Evolutionary conservation across 2,329 filamentous ascomycete species (phyloP), one percentile per base, ranked within the genome.

Genomic region (Decorospora gaudefroyi): DNA sequence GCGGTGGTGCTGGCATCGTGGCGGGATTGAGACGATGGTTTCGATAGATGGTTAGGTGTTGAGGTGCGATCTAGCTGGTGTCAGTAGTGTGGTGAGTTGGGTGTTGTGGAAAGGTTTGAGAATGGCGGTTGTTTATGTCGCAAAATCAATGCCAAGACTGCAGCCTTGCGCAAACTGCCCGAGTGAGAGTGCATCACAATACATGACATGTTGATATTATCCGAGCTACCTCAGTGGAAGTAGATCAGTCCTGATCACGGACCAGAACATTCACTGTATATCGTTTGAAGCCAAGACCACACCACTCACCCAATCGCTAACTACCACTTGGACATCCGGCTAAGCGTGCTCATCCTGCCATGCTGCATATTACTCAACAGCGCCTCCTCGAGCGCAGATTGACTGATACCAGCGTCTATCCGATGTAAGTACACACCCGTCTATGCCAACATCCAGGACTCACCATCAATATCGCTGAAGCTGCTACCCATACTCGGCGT

Each of bases 401-500:
- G 87, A 18, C 88, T 90, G 11, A 92, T 84, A 12, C 87, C 89
- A 12, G 86, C 83, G 75, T 91, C 88, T 88, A 13, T 22, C 12
- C 21, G 11, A 29, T 32, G 7, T 41, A 26, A 34, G 50, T 52
- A 42, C 42, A 50, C 23, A 38, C 41, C 10, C 18, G 29, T 17
- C 25, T 18, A 30, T 17, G 16, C 6, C n/a, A 36, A 6, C 3
- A 10, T 9, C 23, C 18, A 12, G 28, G 27, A 60, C 64, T 55
- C 68, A 79, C 87, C 87, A 65, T 92, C 88, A 29, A 95, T 77
- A 72, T 93, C 89, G 69, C 87, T 92, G 61, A 90, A 93, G 59
- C 87, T 91, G 67, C 88, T 92, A 1, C 88, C 87, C 64, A 70
- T 70, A 28, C 67, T 70, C 10, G 65, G 66, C 2, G 64, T 64